A percentile compares a stretch with the other conserved stretches of the same genome.
These are phyloP conservation scores for Marasmius oreades DNA, from an alignment of 1,284 basidiomycete species.

Conservation along the genomic window DNA sequence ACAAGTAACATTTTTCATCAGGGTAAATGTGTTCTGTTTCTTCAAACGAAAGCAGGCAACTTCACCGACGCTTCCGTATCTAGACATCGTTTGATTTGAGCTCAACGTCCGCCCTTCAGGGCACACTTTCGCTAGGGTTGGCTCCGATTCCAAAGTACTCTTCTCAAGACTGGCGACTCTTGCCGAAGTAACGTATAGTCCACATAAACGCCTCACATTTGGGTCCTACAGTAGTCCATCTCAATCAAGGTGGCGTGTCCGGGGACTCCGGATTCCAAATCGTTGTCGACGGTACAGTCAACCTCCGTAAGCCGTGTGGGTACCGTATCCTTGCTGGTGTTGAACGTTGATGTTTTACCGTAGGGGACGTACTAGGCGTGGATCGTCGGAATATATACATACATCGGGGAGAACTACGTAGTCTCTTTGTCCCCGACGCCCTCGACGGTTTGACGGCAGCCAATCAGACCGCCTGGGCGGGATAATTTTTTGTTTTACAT, in stretches of 20 bases:
- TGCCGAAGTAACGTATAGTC: slow-evolving; percentile 59
- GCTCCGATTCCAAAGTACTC: slow-evolving; percentile 88
- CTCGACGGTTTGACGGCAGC: slow-evolving; percentile 79
- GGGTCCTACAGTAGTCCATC: no score
- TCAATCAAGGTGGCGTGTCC: slow-evolving; percentile 70
- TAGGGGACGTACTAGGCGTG: slow-evolving; percentile 79
- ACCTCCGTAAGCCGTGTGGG: slow-evolving; percentile 65
- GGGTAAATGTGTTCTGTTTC: slow-evolving; percentile 38
- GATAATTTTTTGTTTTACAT: slow-evolving; percentile 46
- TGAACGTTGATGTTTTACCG: neutral
- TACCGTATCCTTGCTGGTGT: neutral
- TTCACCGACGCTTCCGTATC: slow-evolving; percentile 3
- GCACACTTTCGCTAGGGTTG: slow-evolving; percentile 84
- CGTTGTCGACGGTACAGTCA: slow-evolving; percentile 79
- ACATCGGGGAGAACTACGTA: slow-evolving; percentile 69
- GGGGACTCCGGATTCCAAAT: slow-evolving; percentile 76
- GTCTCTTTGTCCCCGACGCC: slow-evolving; percentile 83
- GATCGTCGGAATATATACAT: slow-evolving; percentile 84
- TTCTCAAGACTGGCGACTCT: slow-evolving; percentile 82
- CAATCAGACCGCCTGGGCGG: slow-evolving; percentile 57
- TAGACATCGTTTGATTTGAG: slow-evolving; percentile 64
- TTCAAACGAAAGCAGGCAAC: neutral
- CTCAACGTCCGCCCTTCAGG: slow-evolving; percentile 50
- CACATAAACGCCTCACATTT: slow-evolving; percentile 55
- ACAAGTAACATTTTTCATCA: slow-evolving; percentile 78